These are phyloP conservation scores for Aspergillus asperescens DNA, from an alignment of 495 filamentous ascomycete genomes.

Conservation along the genomic window DNA sequence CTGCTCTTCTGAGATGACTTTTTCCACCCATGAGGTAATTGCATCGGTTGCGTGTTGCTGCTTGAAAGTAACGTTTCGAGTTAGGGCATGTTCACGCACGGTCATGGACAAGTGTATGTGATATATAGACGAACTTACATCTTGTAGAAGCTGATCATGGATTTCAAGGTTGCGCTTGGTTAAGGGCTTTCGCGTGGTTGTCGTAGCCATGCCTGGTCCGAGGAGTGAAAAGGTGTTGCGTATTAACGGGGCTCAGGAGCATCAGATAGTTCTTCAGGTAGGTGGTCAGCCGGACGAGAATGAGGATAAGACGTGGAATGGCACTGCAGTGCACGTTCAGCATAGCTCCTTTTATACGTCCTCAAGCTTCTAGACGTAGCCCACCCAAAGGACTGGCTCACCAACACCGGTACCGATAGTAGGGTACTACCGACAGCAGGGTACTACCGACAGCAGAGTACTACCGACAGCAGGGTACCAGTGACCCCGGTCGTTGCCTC, in stretches of 20 bases:
- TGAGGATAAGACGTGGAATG: not conserved
- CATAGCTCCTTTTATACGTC: conserved; percentile 3
- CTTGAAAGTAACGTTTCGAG: not conserved
- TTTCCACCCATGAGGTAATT: conserved; percentile 17
- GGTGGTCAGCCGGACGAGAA: not conserved
- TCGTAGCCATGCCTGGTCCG: not conserved
- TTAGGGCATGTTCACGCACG: conserved; percentile 1
- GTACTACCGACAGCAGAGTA: not conserved
- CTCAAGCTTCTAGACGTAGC: not conserved
- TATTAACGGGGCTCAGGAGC: not conserved
- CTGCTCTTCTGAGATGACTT: conserved; percentile 19
- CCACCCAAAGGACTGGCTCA: not conserved
- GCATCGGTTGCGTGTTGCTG: not conserved
- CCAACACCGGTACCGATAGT: not conserved
- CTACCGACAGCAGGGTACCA: not conserved
- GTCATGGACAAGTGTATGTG: too few relatives aligned
- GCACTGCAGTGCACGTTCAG: not conserved
- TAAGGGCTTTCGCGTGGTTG: conserved; percentile 1
- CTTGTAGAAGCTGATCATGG: conserved; percentile 8
- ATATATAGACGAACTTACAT: conserved; percentile 13
- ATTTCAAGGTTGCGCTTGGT: conserved; percentile 15
- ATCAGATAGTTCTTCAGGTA: not conserved
- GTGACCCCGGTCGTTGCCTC: not conserved
- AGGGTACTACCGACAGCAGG: not conserved
- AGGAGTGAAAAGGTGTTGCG: not conserved